Evolutionary conservation across 2,329 filamentous ascomycete species (phyloP), one percentile per base, ranked within the genome.

Genomic region (Colletotrichum brevisporum): DNA sequence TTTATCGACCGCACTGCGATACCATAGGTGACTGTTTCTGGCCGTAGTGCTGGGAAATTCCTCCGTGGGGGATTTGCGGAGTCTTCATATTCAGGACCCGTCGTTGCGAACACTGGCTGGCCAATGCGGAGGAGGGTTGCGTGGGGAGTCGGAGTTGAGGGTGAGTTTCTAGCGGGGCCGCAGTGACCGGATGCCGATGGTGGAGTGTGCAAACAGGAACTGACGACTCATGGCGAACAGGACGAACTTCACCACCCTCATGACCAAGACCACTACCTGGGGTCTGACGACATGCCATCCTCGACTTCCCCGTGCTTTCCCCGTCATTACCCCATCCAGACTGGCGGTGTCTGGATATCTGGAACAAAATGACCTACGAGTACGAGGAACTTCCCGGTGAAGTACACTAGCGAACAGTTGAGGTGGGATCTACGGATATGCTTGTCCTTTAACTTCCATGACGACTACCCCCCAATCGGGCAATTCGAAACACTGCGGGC

Each of bases 191-290:
- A 24, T 24, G 21, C 21, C 21, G 47, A 26, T 31, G 12, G 31
- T 60, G 57, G 47, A 27, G 47, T 26, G 36, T 18, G 31, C 31
- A 43, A 43, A 52, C 31, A 26, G 45, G 18, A 52, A 51, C 51
- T 51, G 47, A 16, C 57, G 47, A 60, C 57, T 60, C 47, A 60
- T 47, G 57, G 51, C 27, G 47, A 60, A 51, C 47, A 60, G 57
- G 57, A 60, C 27, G 47, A 60, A 51, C 31, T 52, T 60, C 47
- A 16, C 13, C 45, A 24, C n/a, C 18, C 57, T 18, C 47, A 52
- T 51, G 57, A 60, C 31, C 47, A 52, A 60, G 13, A n/a, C 31
- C 47, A 39, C 9, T 36, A 9, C 16, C 5, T 60, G 31, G 21
- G 51, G 47, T 60, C 57, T 60, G 57, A 52, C 57, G 47, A 60